Evolutionary conservation across 2,329 filamentous ascomycete species (phyloP).

Genomic region (Alternaria sp.): DNA sequence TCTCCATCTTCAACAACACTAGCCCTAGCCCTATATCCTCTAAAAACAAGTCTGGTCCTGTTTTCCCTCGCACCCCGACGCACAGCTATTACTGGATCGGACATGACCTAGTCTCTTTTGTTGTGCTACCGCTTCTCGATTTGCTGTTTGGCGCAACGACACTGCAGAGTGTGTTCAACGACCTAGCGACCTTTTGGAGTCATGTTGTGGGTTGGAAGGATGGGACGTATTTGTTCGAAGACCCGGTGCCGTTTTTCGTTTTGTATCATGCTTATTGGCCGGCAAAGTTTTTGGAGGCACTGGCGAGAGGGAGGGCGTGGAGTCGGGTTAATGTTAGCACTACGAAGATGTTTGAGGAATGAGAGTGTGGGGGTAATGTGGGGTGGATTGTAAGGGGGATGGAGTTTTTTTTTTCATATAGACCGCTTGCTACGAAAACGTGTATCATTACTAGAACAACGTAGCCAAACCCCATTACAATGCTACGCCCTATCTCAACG

Average conservation of each 20-base stretch:
- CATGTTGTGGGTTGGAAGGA: conserved; percentile 61
- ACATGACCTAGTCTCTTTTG: conserved; percentile 67
- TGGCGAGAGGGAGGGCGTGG: conserved; percentile 63
- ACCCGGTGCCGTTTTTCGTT: conserved; percentile 61
- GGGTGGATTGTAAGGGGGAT: not conserved
- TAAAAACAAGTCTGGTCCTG: conserved; percentile 20
- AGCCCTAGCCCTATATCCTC: conserved; percentile 19
- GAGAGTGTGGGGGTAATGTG: not conserved
- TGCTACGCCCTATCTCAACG: not conserved
- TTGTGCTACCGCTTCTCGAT: conserved; percentile 52
- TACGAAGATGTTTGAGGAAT: conserved; percentile 62
- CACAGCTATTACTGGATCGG: conserved; percentile 69
- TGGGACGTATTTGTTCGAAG: conserved; percentile 59
- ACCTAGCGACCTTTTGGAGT: conserved; percentile 46
- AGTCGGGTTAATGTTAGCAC: conserved; percentile 74
- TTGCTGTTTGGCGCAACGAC: conserved; percentile 28
- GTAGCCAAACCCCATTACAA: not conserved
- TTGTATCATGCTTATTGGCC: conserved; percentile 65
- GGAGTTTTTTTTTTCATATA: not conserved
- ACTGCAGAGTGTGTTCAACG: conserved; percentile 33
- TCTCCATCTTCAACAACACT: conserved; percentile 36
- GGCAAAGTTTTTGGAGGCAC: conserved; percentile 58
- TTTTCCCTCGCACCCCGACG: conserved; percentile 34
- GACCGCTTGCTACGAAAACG: not conserved
- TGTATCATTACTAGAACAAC: not conserved